Conservation (phyloP, 2,329 filamentous ascomycete species). For the Thielaviopsis ethacetica region DNA sequence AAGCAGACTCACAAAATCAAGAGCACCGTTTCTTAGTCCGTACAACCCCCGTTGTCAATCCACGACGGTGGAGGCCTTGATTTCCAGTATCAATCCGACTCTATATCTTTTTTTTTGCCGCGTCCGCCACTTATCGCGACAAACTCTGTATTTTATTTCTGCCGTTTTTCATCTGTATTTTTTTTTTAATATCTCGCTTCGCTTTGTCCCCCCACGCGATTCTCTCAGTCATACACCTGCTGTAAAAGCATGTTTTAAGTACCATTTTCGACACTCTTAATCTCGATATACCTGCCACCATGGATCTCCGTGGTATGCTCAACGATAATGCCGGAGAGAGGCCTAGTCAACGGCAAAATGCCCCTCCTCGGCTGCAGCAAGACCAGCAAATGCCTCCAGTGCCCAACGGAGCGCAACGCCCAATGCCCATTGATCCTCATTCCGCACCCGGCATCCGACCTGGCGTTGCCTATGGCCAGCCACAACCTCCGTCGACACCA, state of each 20-base stretch:
- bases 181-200: neutral
- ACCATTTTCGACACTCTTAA: neutral
- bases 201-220: neutral
- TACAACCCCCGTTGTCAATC: neutral
- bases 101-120: neutral
- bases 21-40: neutral
- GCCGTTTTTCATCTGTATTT: neutral
- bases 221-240: neutral
- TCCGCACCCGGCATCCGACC: constrained; percentile 15
- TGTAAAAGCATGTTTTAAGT: neutral
- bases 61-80: too few relatives aligned
- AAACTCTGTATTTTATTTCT: neutral
- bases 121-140: neutral
- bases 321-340: constrained; percentile 32
- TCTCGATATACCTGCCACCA: constrained; percentile 14
- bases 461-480: constrained; percentile 13
- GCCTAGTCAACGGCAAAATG: constrained; percentile 18
- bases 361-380: constrained; percentile 2
- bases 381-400: constrained; percentile 2
- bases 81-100: too few relatives aligned
- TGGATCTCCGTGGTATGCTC: constrained; percentile 39
- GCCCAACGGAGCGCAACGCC: constrained; percentile 3
- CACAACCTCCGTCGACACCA: constrained; percentile 11
- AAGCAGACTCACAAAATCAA: neutral
- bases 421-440: constrained; percentile 12